Base-by-base conservation (phyloP, 306 rosid genomes). In the Fagus sylvatica region DNA sequence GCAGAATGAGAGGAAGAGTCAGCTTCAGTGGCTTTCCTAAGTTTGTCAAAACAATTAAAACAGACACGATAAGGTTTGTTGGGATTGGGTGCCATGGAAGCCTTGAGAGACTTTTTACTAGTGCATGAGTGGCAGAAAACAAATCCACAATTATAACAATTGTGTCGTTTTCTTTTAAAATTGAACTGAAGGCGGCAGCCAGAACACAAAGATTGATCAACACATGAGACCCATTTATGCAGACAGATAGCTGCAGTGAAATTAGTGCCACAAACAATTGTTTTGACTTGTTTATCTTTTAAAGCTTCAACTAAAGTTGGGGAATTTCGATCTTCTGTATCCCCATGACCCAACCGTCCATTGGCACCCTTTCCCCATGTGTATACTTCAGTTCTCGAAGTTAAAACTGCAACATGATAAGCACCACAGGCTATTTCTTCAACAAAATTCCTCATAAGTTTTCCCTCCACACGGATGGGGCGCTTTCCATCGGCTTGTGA, bases 51-150 rank as follows among this genome's bases (percentile, higher is more conserved):
- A 87, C 99, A 95, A 84, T 87, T 89, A 84, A 92, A 98, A 89
- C 99, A 95, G 72, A 93, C 98, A 76, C 99, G 99, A 85, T 91
- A 95, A 43, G 93, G 92, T 86, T 93, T 95, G 89, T 90, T 92
- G 83, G 99, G 98, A 79, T 92, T 95, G 82, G 99, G 99, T 74
- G 99, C 97, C 99, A 95, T 95, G 73, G 99, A 89, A 84, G 98
- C 99, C 79, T 93, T 95, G 46, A 88, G 93, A 79, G 91, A 91
- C 84, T 95, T 95, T 88, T 95, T 95, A 86, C 97, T 89, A 89
- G 97, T 93, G 84, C 99, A 95, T 69, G 99, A 89, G 81, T 95
- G 99, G 78, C 99, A 95, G 80, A 91, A 95, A 82, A 92, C 98
- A 86, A 95, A 93, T 78, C 98, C 99, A 78, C 99, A 95, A 73